Evolutionary conservation across 2,329 filamentous ascomycete species (phyloP), one percentile per base, ranked within the genome.

Genomic region (Colletotrichum eremochloae): DNA sequence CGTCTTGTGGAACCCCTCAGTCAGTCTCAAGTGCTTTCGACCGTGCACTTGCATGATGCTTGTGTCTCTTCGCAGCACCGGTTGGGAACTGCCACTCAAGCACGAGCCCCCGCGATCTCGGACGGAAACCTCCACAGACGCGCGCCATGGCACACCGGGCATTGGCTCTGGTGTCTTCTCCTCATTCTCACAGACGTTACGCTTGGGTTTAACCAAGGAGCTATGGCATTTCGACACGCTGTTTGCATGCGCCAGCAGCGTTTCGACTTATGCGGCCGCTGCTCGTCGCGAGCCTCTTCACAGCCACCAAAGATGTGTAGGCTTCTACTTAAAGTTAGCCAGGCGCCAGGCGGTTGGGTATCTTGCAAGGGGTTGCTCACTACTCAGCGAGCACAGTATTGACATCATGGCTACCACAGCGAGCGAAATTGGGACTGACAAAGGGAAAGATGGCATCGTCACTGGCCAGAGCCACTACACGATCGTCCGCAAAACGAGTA

Each of bases 401-500:
- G 24, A 20, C 40, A 61, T 48, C 14, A 56, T 56, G 62, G 20
- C 62, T 4, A 46, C 18, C 14, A 33, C 36, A 24, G n/a, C 38
- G 11, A 67, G 36, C 11, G 14, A 31, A 0, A 46, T 38, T 11
- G 20, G 14, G 6, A n/a, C n/a, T 24, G 42, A 60, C 8, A 38
- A 29, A 15, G 48, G 15, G 14, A 9, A 9, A 1, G 29, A 52
- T 50, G 53, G 31, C 9, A 8, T 1, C 5, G 14, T 1, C 5
- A 4, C 42, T 4, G 56, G 18, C 18, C n/a, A 57, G 11, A n/a
- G 42, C 9, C 53, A 67, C 18, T 67, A 67, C 42, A 61, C 64
- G 24, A 52, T 67, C 14, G 64, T 67, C 12, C 64, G 64, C 5
- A 61, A 67, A 61, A 48, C 64, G 53, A 67, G 64, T 67, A 61